phyloP scores from a whole-genome alignment of 768 basidiomycete genomes.

The Dacryopinax primogenitus region DNA sequence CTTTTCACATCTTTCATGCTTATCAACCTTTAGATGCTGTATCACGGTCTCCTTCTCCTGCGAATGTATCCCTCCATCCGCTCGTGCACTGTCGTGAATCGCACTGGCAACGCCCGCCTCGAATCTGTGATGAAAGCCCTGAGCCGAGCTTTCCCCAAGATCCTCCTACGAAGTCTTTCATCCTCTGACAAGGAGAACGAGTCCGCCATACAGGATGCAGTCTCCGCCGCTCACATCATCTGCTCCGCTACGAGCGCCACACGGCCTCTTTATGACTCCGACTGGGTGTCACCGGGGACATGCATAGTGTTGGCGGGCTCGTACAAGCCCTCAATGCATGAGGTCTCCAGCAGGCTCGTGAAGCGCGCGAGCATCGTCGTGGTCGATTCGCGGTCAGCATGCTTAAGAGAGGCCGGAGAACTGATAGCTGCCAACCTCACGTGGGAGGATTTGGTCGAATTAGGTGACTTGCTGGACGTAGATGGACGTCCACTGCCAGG shows the following conservation, averaged over 20 bases:
- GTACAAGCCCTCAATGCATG: slow-evolving; percentile 69
- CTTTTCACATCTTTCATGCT: not conserved
- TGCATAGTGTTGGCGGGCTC: slow-evolving; percentile 52
- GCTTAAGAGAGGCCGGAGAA: slow-evolving; percentile 69
- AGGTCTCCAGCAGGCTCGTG: slow-evolving; percentile 51
- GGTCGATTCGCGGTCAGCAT: slow-evolving; percentile 64
- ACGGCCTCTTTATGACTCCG: slow-evolving; percentile 52
- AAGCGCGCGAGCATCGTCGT: slow-evolving; percentile 43
- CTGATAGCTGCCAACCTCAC: slow-evolving; percentile 43
- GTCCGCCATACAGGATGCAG: slow-evolving; percentile 12
- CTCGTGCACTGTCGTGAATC: slow-evolving; percentile 49
- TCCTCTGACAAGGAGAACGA: not conserved
- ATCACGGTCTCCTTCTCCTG: slow-evolving; percentile 52
- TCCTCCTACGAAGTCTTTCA: slow-evolving; percentile 10
- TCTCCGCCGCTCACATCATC: slow-evolving; percentile 50
- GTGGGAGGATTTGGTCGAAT: slow-evolving; percentile 40
- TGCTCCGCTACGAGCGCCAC: slow-evolving; percentile 63
- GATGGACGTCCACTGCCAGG: not conserved
- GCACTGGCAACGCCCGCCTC: slow-evolving; percentile 41
- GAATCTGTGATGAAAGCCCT: slow-evolving; percentile 10
- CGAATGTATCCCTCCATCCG: slow-evolving; percentile 42
- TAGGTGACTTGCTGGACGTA: slow-evolving; percentile 47
- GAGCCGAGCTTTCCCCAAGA: not conserved
- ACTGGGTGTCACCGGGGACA: slow-evolving; percentile 47
- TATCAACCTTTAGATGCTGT: slow-evolving; percentile 40